phyloP scores from a whole-genome alignment of 75 land plant species.

The Picea sitchensis region DNA sequence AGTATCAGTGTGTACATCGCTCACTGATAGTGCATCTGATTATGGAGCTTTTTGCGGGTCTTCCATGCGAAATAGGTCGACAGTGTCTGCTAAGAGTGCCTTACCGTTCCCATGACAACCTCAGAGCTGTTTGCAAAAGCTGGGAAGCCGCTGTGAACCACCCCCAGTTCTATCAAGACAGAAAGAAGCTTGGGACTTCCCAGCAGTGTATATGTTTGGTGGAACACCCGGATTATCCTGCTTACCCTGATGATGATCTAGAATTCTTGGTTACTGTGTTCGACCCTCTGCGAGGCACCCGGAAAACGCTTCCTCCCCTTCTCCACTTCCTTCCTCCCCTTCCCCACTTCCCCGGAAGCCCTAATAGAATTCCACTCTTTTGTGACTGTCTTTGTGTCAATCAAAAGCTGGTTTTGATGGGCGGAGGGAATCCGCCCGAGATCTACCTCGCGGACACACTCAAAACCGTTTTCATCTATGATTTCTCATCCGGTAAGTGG shows the following conservation, averaged over 20 bases:
- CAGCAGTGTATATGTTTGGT: neutral
- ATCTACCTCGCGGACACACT: neutral
- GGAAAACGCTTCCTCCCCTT: neutral
- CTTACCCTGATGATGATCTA: no score
- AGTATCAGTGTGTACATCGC: no score
- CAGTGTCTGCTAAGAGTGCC: slow-evolving; percentile 23
- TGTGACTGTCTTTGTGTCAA: neutral
- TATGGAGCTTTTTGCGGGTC: neutral
- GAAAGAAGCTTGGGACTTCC: neutral
- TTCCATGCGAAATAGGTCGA: slow-evolving; percentile 19
- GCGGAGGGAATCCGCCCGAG: neutral
- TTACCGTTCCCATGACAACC: slow-evolving; percentile 1
- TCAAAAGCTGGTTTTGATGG: neutral
- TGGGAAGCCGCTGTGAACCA: slow-evolving; percentile 5
- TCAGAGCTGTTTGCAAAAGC: slow-evolving; percentile 10
- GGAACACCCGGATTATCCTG: neutral
- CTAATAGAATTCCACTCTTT: neutral
- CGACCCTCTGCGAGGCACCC: neutral
- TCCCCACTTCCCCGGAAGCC: no score
- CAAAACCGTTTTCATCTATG: neutral
- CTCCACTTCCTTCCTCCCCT: neutral
- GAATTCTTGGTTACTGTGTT: neutral
- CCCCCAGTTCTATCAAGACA: neutral
- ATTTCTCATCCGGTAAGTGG: neutral
- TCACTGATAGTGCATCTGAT: no score